Evolutionary conservation across 2,329 filamentous ascomycete genomes (phyloP).

Genomic region (Aspergillus brasiliensis): DNA sequence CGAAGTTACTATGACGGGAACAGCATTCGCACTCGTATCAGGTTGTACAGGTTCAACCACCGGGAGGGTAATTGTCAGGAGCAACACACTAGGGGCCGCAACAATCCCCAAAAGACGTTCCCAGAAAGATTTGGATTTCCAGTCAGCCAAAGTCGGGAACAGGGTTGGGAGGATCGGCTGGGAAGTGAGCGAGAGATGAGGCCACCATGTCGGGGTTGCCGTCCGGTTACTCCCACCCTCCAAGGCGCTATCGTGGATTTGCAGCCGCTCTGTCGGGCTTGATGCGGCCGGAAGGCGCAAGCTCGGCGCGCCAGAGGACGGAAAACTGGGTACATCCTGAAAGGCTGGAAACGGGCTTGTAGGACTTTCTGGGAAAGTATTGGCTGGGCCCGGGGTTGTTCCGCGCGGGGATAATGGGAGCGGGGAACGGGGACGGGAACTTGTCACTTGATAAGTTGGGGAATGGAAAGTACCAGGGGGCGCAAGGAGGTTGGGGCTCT

Average conservation of each 20-base stretch:
- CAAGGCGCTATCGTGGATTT: conserved; percentile 35
- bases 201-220: conserved; percentile 70
- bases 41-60: conserved; percentile 74
- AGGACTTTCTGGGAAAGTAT: conserved; percentile 36
- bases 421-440: conserved; percentile 26
- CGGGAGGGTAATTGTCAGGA: conserved; percentile 86
- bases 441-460: conserved; percentile 37
- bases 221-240: conserved; percentile 44
- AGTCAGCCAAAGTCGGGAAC: conserved; percentile 83
- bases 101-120: conserved; percentile 79
- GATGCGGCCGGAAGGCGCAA: conserved; percentile 56
- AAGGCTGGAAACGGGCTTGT: conserved; percentile 70
- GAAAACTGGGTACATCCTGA: conserved; percentile 57
- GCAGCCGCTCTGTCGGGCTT: conserved; percentile 37
- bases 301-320: conserved; percentile 55
- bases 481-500: conserved; percentile 46
- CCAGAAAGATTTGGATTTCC: conserved; percentile 80
- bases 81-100: conserved; percentile 85
- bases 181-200: conserved; percentile 70
- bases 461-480: conserved; percentile 44
- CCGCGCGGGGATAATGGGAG: conserved; percentile 35
- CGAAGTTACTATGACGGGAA: conserved; percentile 28
- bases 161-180: conserved; percentile 71
- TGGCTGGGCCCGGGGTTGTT: conserved; percentile 15
- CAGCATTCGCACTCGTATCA: conserved; percentile 50